Evolutionary conservation across 1,284 basidiomycete genomes (phyloP), one percentile per base, ranked within the genome.

Genomic region (Leccinum pallidistipes): DNA sequence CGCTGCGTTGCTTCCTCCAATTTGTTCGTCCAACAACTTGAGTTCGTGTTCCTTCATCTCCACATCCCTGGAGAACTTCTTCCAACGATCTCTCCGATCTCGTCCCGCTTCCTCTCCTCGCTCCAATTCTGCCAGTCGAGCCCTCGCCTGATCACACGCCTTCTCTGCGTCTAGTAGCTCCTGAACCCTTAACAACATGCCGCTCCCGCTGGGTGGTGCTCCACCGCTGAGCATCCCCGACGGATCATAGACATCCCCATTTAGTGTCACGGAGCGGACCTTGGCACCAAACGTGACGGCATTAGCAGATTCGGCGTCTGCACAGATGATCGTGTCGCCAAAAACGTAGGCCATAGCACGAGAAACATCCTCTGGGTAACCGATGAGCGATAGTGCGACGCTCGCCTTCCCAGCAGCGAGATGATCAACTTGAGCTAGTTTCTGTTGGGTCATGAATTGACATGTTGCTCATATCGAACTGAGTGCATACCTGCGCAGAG

Each of bases 171-270:
- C 81, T 45, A 91, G 78, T 36, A 97, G 77, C 70, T 95, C 88
- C 71, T 98, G 96, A 3, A 97, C 94, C 68, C 89, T 88, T 64
- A 97, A 79, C 16, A 99, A 81, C 3, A 92, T 81, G 9, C 93
- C 92, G 36, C 84, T 89, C 27, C 86, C 82, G 55, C 79, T 88
- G 0, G 95, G 92, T 1, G 94, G 89, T 5, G 95, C 88, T 11
- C 97, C 97, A 32, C 97, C 97, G 24, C 91, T 94, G 9, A 99
- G 84, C 1, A 93, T 97, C 3, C 97, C 97, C 3, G 91, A 92
- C 0, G 97, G 97, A 68, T 99, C 97, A 76, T 99, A 99, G 7
- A 98, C 88, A 71, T 99, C 97, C 16, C 97, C 97, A 29, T 95
- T 90, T 18, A 97, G 81, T 1, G 97, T 99, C 57, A 99, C 95